Evolutionary conservation across 371 early-diverging fungal genomes (phyloP).

Genomic region (Actinomucor elegans): DNA sequence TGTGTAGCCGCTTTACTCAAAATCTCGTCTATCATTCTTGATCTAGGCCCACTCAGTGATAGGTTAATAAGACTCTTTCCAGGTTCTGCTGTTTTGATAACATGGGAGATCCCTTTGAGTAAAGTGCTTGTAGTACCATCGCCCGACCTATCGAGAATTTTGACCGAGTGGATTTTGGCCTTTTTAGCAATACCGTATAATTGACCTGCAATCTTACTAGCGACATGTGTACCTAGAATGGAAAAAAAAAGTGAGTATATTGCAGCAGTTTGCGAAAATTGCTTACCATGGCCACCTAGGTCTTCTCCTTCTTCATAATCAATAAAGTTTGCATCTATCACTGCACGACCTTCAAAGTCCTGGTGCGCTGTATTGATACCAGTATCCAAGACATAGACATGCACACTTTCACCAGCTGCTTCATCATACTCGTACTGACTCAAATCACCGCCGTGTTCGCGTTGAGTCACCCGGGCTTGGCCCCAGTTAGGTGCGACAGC

Average conservation of each 20-base stretch:
- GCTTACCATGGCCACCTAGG: conserved; percentile 47
- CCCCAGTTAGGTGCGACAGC: conserved; percentile 52
- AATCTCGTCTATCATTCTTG: conserved; percentile 33
- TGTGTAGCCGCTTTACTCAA: conserved; percentile 49
- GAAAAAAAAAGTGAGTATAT: no score
- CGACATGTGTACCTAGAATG: conserved; percentile 63
- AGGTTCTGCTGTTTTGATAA: conserved; percentile 26
- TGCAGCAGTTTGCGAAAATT: no score
- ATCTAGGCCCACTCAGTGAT: conserved; percentile 60
- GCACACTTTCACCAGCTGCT: conserved; percentile 56
- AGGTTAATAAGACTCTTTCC: conserved; percentile 54
- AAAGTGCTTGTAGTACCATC: conserved; percentile 33
- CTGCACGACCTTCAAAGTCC: conserved; percentile 88
- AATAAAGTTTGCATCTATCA: conserved; percentile 61
- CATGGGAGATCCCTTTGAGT: conserved; percentile 38
- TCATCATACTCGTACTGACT: conserved; percentile 43
- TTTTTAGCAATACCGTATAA: conserved; percentile 65
- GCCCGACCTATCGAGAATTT: conserved; percentile 56
- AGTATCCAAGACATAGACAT: conserved; percentile 72
- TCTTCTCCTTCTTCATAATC: conserved; percentile 36
- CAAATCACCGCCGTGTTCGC: conserved; percentile 24
- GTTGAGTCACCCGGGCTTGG: conserved; percentile 51
- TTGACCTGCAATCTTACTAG: conserved; percentile 62
- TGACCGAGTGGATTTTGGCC: conserved; percentile 57
- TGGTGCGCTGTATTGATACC: conserved; percentile 71